phyloP scores from a whole-genome alignment of 768 basidiomycete genomes.

The Xerocomellus chrysenteron region DNA sequence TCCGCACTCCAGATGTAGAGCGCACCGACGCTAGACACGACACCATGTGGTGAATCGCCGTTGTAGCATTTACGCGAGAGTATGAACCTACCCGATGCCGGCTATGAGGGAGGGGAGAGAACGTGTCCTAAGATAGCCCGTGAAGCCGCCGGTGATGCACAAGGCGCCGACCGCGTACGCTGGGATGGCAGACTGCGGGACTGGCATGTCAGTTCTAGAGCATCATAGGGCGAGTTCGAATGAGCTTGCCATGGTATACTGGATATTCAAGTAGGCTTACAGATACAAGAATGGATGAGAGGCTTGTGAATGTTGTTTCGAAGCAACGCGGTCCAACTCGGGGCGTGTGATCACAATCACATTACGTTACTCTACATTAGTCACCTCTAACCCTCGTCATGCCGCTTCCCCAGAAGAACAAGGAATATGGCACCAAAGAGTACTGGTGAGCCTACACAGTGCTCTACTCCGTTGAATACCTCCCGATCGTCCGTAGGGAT shows the following conservation, averaged over 20 bases:
- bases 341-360: constrained; percentile 13
- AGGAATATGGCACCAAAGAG: constrained; percentile 63
- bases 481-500: constrained; percentile 49
- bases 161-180: constrained; percentile 75
- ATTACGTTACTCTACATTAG: constrained; percentile 4
- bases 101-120: constrained; percentile 84
- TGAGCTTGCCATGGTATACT: constrained; percentile 30
- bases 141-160: constrained; percentile 74
- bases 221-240: not conserved
- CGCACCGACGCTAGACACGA: constrained; percentile 59
- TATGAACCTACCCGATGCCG: constrained; percentile 62
- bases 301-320: not conserved
- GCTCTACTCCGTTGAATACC: not conserved
- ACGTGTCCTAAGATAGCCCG: constrained; percentile 67
- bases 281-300: not conserved
- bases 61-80: not conserved
- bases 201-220: constrained; percentile 24
- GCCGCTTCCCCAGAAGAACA: constrained; percentile 59
- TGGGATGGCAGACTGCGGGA: constrained; percentile 71
- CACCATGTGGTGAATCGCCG: not conserved
- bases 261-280: constrained; percentile 23
- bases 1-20: constrained; percentile 81
- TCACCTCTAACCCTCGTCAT: constrained; percentile 8
- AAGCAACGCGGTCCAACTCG: not conserved
- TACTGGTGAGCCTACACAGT: constrained; percentile 56